Percentiles rank a stretch among this genome's conserved stretches.
Conservation (phyloP, 441 rosid genomes). For the Euphorbia schlechtendalii region DNA sequence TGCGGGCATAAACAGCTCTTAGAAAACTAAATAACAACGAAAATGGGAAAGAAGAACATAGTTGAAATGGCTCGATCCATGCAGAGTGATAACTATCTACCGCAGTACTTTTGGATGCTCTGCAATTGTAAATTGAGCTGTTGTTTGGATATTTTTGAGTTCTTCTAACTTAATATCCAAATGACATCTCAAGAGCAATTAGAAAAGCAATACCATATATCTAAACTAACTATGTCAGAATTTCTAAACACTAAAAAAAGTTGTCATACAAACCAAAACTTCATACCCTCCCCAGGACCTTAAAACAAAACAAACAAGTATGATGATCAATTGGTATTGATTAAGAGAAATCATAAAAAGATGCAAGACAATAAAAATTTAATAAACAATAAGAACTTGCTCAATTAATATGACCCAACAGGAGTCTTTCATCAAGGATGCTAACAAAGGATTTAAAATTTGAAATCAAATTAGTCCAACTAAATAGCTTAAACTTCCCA, state of each 20-base stretch:
- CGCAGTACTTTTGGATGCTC: too few species aligned
- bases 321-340: not conserved
- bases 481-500: not conserved
- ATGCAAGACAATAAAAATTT: not conserved
- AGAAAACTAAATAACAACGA: not conserved
- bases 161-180: not conserved
- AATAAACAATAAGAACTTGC: too few species aligned
- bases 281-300: not conserved
- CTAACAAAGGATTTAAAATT: slow-evolving; percentile 1
- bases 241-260: not conserved
- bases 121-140: too few species aligned
- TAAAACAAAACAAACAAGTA: not conserved
- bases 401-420: too few species aligned
- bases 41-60: too few species aligned
- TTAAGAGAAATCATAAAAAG: not conserved
- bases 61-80: too few species aligned
- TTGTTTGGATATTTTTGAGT: too few species aligned
- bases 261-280: not conserved
- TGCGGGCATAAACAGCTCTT: not conserved
- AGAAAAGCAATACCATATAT: not conserved
- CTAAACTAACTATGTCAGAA: not conserved
- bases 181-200: not conserved
- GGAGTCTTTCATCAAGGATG: slow-evolving; percentile 1
- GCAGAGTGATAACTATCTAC: too few species aligned
- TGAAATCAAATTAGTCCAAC: not conserved